Evolutionary conservation across 2,329 filamentous ascomycete genomes (phyloP).

Genomic region (Aureobasidium sp.): DNA sequence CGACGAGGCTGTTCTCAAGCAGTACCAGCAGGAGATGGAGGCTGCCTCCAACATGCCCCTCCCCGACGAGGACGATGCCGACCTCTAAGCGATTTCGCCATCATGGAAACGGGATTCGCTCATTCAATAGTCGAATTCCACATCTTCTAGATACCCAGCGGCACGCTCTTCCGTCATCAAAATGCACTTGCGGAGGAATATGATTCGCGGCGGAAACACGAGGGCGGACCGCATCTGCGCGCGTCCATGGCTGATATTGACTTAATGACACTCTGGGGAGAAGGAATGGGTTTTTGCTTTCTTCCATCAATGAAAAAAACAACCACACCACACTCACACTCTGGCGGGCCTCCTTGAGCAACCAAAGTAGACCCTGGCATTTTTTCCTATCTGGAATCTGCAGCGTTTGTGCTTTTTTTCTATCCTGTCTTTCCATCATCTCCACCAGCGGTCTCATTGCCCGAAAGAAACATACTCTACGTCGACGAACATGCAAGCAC

Average conservation of each 20-base stretch:
- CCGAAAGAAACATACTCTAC: neutral
- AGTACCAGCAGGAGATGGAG: slow-evolving; percentile 86
- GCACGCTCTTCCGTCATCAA: slow-evolving; percentile 6
- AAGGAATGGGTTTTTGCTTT: slow-evolving; percentile 8
- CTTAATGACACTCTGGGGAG: slow-evolving; percentile 1
- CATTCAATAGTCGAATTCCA: neutral
- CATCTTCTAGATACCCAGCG: neutral
- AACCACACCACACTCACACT: neutral
- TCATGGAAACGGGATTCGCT: neutral
- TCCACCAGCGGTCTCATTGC: neutral
- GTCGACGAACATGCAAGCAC: neutral
- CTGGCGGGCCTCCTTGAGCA: neutral
- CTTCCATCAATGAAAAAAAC: slow-evolving; percentile 9
- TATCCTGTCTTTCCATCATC: neutral
- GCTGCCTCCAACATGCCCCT: slow-evolving; percentile 74
- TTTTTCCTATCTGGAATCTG: slow-evolving; percentile 4
- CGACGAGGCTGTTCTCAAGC: slow-evolving; percentile 68
- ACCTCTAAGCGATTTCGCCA: slow-evolving; percentile 35
- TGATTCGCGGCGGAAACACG: neutral
- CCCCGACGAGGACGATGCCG: slow-evolving; percentile 84
- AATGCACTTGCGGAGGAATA: neutral
- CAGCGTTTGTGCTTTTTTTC: slow-evolving; percentile 9
- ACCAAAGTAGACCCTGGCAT: slow-evolving; percentile 9
- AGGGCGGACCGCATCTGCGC: slow-evolving; percentile 1
- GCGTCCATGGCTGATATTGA: slow-evolving; percentile 8